Base-by-base conservation (phyloP, 768 basidiomycete species). In the Mycena filopes region DNA sequence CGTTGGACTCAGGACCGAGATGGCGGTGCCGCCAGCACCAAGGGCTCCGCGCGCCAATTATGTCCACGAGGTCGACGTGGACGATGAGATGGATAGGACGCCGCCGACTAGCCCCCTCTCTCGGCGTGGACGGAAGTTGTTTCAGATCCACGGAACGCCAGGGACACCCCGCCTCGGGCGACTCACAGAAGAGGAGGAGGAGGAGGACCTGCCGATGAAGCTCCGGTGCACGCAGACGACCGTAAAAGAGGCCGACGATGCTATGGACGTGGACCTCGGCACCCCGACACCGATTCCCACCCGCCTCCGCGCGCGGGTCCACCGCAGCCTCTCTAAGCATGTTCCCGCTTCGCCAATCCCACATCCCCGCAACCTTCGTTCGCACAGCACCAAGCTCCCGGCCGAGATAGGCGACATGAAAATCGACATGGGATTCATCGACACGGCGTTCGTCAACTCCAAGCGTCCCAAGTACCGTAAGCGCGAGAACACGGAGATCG, bases 1-100 rank as follows among this genome's bases (percentile, higher is more conserved):
- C 46, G 88, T 90, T 49, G 90, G 89, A 3, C 82, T 92, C 25
- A 69, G 80, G 36, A 70, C 77, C 49, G 72, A 74, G 21, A 65
- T 60, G 55, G 47, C 26, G 33, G 75, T 79, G 11, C 80, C 83
- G 20, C 78, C 72, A 6, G 74, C 85, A 25, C 77, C 83, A 9
- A 78, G 76, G 66, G 75, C 78, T 18, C 21, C 25, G 26, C 50
- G 62, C 36, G 31, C 45, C 11, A 51, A 63, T 20, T 36, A 45
- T 20, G 48, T 57, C 38, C 23, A 33, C 16, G 62, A 65, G 46
- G 68, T 61, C 10, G 60, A 65, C 26, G 57, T 20, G 21, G 31
- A 55, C 28, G 63, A 58, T 20, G 54, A 62, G 47, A 62, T 54
- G 54, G 56, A 61, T 26, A 65, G 36, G 38, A 69, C 68, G 11